A percentile compares a stretch with the other conserved stretches of the same genome.
phyloP scores from a whole-genome alignment of 805 yeast species.

The Metschnikowia chrysomelidarum region DNA sequence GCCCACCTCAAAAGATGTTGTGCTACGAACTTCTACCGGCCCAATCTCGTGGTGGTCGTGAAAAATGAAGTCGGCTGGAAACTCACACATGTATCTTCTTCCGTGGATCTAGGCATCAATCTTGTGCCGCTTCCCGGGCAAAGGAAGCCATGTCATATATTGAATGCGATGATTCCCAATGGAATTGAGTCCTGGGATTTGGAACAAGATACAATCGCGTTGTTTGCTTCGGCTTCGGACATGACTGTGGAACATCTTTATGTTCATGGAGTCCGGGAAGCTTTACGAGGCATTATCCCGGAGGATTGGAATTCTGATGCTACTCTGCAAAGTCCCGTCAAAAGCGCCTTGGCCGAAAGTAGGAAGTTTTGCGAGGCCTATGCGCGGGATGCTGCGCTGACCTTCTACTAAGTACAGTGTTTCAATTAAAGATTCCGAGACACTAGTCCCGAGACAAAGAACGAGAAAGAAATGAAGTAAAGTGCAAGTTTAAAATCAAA shows the following conservation, averaged over 20 bases:
- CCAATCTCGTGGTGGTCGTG: slow-evolving; percentile 37
- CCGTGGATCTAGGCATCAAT: slow-evolving; percentile 30
- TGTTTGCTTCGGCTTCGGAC: slow-evolving; percentile 37
- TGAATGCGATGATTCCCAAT: slow-evolving; percentile 44
- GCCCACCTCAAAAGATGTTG: slow-evolving; percentile 43
- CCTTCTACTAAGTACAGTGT: too few species aligned
- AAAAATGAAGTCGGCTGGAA: too few species aligned
- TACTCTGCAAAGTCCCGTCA: too few species aligned
- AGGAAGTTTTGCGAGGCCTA: too few species aligned
- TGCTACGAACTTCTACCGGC: slow-evolving; percentile 42
- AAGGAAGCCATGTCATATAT: slow-evolving; percentile 26
- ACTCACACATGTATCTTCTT: slow-evolving; percentile 30
- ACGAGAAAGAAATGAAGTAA: too few species aligned
- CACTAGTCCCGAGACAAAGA: too few species aligned
- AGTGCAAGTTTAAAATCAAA: too few species aligned
- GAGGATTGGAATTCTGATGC: too few species aligned
- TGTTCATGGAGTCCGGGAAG: slow-evolving; percentile 30
- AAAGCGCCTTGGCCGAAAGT: too few species aligned
- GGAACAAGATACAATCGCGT: slow-evolving; percentile 27
- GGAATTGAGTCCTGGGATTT: slow-evolving; percentile 43
- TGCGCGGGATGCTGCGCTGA: too few species aligned
- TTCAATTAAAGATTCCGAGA: too few species aligned
- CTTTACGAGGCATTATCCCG: slow-evolving; percentile 13
- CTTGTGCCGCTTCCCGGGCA: slow-evolving; percentile 29
- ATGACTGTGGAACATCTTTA: slow-evolving; percentile 32